Percentiles rank a stretch among this genome's conserved stretches.
phyloP scores from a whole-genome alignment of 768 basidiomycete genomes.

The Lactarius indigo region DNA sequence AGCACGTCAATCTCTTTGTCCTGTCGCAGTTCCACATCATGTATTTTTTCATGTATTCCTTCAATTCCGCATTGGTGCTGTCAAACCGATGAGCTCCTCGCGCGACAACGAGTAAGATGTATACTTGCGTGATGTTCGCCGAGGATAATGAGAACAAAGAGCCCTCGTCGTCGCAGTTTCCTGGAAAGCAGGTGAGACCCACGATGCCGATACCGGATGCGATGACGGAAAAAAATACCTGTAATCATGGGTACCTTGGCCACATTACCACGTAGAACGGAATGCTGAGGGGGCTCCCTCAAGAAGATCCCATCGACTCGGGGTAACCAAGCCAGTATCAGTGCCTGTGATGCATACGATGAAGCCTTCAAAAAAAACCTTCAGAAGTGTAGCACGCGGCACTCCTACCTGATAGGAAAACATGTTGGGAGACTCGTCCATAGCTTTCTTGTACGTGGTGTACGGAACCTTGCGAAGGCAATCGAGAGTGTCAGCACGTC shows the following conservation, averaged over 20 bases:
- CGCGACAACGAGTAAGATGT: background rate
- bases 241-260: slow-evolving; percentile 28
- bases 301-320: slow-evolving; percentile 30
- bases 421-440: slow-evolving; percentile 34
- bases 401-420: slow-evolving; percentile 34
- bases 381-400: too few species aligned
- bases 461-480: slow-evolving; percentile 43
- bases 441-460: slow-evolving; percentile 31
- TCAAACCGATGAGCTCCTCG: background rate
- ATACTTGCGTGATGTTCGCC: slow-evolving; percentile 32
- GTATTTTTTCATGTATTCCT: slow-evolving; percentile 19
- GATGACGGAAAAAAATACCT: slow-evolving; percentile 18
- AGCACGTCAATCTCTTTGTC: slow-evolving; percentile 23
- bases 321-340: slow-evolving; percentile 29
- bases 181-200: slow-evolving; percentile 27
- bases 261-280: slow-evolving; percentile 24
- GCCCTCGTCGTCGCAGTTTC: slow-evolving; percentile 59
- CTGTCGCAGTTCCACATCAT: slow-evolving; percentile 29
- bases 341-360: slow-evolving; percentile 24
- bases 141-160: slow-evolving; percentile 36
- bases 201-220: background rate
- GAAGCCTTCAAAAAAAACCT: background rate
- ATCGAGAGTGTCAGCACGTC: slow-evolving; percentile 36
- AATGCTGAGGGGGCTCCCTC: slow-evolving; percentile 25
- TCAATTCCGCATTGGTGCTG: slow-evolving; percentile 1